Evolutionary conservation across 2,329 filamentous ascomycete species (phyloP), one percentile per base, ranked within the genome.

Genomic region (Didymella glomerata): DNA sequence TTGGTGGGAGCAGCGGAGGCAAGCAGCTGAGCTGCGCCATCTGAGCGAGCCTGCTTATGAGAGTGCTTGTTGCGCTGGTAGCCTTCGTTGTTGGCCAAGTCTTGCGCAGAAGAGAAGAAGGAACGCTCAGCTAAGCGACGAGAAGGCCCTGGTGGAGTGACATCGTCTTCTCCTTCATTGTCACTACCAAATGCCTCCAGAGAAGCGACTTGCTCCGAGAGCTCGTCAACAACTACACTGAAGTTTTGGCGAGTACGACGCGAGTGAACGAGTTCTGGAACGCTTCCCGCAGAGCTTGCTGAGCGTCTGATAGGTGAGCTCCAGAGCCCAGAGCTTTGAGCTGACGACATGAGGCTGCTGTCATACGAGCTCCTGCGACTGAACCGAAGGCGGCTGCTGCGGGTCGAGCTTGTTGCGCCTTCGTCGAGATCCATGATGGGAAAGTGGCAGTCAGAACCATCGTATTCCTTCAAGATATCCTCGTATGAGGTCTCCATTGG

Each of bases 341-440:
- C 65, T 7, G 69, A 73, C 7, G 83, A 84, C 51, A 83, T 75
- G 40, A 84, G 79, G 62, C 85, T 80, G 68, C 83, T 85, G 68
- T 86, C 83, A 57, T 85, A 83, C 5, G 84, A 86, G 68, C 83
- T 84, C 64, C 81, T 82, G 62, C 84, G 84, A 77, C 83, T 85
- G 50, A 84, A 81, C 14, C 80, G 81, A 2, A 82, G 81, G 55
- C 78, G 79, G 64, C 82, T 83, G 67, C 79, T 84, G 25, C 81
- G 80, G 25, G 78, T 76, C 7, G 79, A 78, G 47, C 79, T 77
- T 36, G 77, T 76, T 48, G 77, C 68, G 49, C 77, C 77, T 45
- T 68, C 68, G 27, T 58, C 73, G n/a, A 77, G 72, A 25, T 80
- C 73, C 52, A 77, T 76, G 59, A 82, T 79, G 22, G 80, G 77